Base-by-base conservation (phyloP, 495 filamentous ascomycete species). In the Neurospora sp. region DNA sequence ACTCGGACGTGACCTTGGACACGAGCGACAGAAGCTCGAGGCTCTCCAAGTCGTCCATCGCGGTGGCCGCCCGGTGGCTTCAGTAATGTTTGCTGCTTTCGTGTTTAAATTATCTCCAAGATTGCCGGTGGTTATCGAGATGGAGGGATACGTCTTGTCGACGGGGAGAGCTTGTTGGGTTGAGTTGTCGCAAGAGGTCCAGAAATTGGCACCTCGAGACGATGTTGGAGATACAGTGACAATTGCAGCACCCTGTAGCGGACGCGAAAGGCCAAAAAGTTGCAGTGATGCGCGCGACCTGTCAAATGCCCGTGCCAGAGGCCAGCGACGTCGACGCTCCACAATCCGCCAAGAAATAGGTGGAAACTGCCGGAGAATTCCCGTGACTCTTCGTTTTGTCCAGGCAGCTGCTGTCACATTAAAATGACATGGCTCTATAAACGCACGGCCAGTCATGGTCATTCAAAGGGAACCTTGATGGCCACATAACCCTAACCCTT, bases 21-120 rank as follows among this genome's bases (percentile, higher is more conserved):
- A 98, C 94, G 72, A 99, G 89, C 74, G 93, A 96, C 73, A 98
- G 89, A 74, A 96, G 85, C 84, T 99, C 96, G 75, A 99, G 89
- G 74, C 90, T 92, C 76, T 92, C 89, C 72, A 98, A 87, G 80
- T 97, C 93, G 79, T 97, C 94, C 93, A 99, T 97, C 44, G 45
- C 82, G 74, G 68, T 71, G 75, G 70, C 53, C 31, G 37, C n/a
- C 17, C 12, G 53, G 53, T 65, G 53, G 53, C 27, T 65, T 17
- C 27, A 37, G 5, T 65, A 1, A 3, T 65, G 14, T 27, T 27
- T 65, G 53, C 8, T 17, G 27, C 31, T 35, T 35, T 35, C 31
- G 31, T 35, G 31, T 35, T 35, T 35, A 0, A 35, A 35, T 5
- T 35, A 35, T 35, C 31, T 35, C 31, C 3, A 35, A 35, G 31